These are phyloP conservation scores for Ophiocordyceps unilateralis DNA, from an alignment of 2,329 filamentous ascomycete species.

Conservation along the genomic window DNA sequence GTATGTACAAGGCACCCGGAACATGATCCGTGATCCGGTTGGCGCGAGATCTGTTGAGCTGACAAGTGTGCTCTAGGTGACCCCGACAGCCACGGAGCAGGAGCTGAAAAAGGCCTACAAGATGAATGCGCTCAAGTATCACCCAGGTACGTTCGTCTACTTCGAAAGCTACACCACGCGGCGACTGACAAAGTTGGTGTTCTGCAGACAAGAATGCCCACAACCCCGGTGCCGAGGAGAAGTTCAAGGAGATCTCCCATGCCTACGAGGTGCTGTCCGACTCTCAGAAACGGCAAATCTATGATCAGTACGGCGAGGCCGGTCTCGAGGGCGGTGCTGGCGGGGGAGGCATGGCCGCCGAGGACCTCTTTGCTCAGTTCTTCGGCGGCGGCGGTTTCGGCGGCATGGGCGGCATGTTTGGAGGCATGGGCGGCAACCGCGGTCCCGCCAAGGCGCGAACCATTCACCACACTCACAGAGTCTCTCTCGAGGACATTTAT, in stretches of 20 bases:
- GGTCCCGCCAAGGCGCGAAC: constrained; percentile 82
- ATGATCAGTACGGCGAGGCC: constrained; percentile 96
- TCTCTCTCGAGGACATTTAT: constrained; percentile 95
- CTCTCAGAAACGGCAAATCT: constrained; percentile 74
- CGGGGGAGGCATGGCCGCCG: constrained; percentile 75
- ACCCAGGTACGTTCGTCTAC: constrained; percentile 49
- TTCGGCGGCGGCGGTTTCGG: constrained; percentile 60
- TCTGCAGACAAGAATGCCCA: constrained; percentile 83
- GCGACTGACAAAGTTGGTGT: neutral
- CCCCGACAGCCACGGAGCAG: constrained; percentile 62
- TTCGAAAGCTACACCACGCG: neutral
- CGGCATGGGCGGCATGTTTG: constrained; percentile 57
- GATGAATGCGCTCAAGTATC: constrained; percentile 64
- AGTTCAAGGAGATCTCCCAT: constrained; percentile 95
- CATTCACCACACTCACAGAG: constrained; percentile 97
- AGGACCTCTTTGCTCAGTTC: constrained; percentile 94
- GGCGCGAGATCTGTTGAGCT: neutral
- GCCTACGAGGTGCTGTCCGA: constrained; percentile 94
- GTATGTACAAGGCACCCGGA: constrained; percentile 31
- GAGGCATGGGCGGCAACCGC: constrained; percentile 52
- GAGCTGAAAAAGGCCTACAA: constrained; percentile 89
- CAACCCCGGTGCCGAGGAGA: constrained; percentile 84
- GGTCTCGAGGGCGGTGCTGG: constrained; percentile 78
- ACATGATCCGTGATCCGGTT: no score
- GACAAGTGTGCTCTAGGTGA: constrained; percentile 34